Percentiles rank a stretch among this genome's conserved stretches.
These are phyloP conservation scores for Rubia peregrina DNA, from an alignment of 305 asterid species.

Conservation along the genomic window DNA sequence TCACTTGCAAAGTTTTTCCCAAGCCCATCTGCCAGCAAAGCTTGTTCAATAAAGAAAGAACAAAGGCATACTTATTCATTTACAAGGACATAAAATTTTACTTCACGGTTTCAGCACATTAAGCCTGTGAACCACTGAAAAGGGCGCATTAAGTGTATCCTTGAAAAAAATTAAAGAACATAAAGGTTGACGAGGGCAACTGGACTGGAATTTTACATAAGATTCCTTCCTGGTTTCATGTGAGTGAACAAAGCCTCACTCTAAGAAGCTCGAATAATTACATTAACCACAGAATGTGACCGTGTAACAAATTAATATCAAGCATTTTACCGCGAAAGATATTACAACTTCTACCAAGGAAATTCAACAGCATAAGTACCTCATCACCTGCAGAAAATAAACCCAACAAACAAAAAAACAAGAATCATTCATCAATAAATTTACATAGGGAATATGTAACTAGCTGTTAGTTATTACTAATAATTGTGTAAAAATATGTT, in stretches of 20 bases:
- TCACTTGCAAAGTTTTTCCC: slow-evolving; percentile 92
- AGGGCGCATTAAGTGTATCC: not conserved
- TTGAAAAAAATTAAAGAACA: no score
- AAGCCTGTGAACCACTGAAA: not conserved
- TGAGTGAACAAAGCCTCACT: not conserved
- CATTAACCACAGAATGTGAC: not conserved
- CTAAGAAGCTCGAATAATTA: not conserved
- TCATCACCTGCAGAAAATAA: slow-evolving; percentile 67
- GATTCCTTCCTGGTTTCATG: not conserved
- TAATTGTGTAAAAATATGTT: not conserved
- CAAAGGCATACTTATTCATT: slow-evolving; percentile 11
- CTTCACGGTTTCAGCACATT: slow-evolving; percentile 1
- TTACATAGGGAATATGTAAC: not conserved
- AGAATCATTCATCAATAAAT: slow-evolving; percentile 6
- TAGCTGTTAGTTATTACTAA: not conserved
- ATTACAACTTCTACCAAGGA: not conserved
- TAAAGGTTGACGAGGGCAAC: not conserved
- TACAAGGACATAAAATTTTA: not conserved
- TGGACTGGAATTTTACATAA: not conserved
- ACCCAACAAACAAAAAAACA: not conserved
- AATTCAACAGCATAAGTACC: slow-evolving; percentile 37
- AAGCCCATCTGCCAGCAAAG: slow-evolving; percentile 69
- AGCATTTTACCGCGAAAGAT: not conserved
- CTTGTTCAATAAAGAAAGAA: slow-evolving; percentile 19
- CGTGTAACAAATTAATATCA: not conserved